These are phyloP conservation scores for Lactarius evosmus DNA, from an alignment of 768 basidiomycete species.

Conservation along the genomic window DNA sequence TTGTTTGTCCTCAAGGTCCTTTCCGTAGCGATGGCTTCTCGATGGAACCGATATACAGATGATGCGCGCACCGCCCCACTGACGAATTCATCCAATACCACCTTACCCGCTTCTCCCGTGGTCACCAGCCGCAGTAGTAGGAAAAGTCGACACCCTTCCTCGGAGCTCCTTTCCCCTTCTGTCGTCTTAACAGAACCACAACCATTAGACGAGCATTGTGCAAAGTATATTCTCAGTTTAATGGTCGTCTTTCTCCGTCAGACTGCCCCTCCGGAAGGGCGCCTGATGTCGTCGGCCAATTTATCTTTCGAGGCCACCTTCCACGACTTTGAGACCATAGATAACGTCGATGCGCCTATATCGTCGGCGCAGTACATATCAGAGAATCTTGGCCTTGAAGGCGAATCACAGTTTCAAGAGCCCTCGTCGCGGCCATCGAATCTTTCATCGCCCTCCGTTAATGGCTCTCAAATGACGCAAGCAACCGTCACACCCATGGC, in stretches of 20 bases:
- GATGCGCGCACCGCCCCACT: conserved; percentile 43
- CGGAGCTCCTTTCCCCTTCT: conserved; percentile 43
- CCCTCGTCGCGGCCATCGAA: conserved; percentile 14
- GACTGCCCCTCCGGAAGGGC: conserved; percentile 53
- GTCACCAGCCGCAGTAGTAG: conserved; percentile 31
- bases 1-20: conserved; percentile 82
- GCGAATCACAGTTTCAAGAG: conserved; percentile 1
- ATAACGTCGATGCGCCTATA: conserved; percentile 35
- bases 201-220: conserved; percentile 77
- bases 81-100: conserved; percentile 40
- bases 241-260: conserved; percentile 81
- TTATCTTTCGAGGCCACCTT: conserved; percentile 61
- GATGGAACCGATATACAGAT: conserved; percentile 57
- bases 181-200: conserved; percentile 59
- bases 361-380: conserved; percentile 24
- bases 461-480: conserved; percentile 29
- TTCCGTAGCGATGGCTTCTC: conserved; percentile 70
- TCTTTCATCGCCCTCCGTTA: conserved; percentile 24
- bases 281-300: conserved; percentile 58
- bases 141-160: conserved; percentile 41
- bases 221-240: conserved; percentile 75
- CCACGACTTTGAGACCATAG: conserved; percentile 67
- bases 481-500: conserved; percentile 27
- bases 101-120: conserved; percentile 36
- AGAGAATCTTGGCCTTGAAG: conserved; percentile 17